Conservation (phyloP, 306 rosid species). For the Sesbania bispinosa region DNA sequence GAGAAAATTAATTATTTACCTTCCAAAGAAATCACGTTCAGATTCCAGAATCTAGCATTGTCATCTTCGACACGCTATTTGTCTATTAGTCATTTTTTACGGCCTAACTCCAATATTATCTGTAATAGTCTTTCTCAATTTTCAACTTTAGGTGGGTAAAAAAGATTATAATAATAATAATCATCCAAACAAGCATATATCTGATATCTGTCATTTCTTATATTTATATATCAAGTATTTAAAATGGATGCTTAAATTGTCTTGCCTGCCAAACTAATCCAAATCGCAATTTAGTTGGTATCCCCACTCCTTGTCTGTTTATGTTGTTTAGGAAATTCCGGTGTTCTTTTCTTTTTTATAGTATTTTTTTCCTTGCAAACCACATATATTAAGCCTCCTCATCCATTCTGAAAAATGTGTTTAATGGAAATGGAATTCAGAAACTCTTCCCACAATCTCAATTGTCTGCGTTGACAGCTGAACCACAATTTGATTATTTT, state of each 20-base stretch:
- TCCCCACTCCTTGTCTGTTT: background rate
- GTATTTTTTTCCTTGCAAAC: too few species aligned
- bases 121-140: background rate
- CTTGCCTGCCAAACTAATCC: background rate
- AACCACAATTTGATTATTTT: too few species aligned
- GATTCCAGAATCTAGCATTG: background rate
- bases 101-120: background rate
- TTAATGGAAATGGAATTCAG: too few species aligned
- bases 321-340: too few species aligned
- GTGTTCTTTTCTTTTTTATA: too few species aligned
- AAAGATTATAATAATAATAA: background rate
- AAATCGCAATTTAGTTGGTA: background rate
- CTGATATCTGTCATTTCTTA: background rate
- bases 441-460: too few species aligned
- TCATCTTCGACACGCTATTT: background rate
- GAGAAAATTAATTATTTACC: background rate
- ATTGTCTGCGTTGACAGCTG: too few species aligned
- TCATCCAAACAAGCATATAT: background rate
- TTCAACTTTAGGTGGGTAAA: background rate
- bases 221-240: background rate
- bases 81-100: background rate
- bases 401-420: too few species aligned
- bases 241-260: background rate
- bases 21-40: background rate
- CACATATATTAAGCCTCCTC: too few species aligned